phyloP scores from a whole-genome alignment of 2,329 filamentous ascomycete genomes.

The Stachybotrys elegans region DNA sequence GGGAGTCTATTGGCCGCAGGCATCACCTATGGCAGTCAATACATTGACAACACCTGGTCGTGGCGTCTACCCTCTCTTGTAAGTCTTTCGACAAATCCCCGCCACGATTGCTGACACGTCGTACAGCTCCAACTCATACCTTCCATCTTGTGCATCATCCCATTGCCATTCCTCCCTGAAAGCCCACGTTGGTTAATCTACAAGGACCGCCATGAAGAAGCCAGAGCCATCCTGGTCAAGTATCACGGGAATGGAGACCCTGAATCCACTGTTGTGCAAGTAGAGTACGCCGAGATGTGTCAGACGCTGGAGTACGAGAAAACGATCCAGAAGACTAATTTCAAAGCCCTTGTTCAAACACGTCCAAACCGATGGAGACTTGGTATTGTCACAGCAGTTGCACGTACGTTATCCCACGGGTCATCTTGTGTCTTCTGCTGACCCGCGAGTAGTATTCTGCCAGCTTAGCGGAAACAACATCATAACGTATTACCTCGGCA shows the following conservation, averaged over 20 bases:
- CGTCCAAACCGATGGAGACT: constrained; percentile 30
- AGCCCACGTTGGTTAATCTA: constrained; percentile 43
- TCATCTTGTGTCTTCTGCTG: neutral
- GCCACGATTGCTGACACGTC: neutral
- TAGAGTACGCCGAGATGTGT: constrained; percentile 27
- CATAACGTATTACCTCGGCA: constrained; percentile 32
- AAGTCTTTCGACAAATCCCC: neutral
- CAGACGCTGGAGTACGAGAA: constrained; percentile 24
- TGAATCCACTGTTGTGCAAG: neutral
- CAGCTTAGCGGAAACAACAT: constrained; percentile 26
- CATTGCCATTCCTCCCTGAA: constrained; percentile 36
- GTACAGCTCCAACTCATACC: constrained; percentile 4
- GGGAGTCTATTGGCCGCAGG: constrained; percentile 2
- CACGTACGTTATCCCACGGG: neutral
- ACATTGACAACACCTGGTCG: constrained; percentile 5
- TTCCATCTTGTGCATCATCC: constrained; percentile 1
- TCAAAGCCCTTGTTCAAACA: constrained; percentile 19
- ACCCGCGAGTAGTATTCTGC: neutral
- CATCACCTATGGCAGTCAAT: constrained; percentile 4
- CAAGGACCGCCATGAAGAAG: constrained; percentile 44
- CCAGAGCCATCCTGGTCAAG: constrained; percentile 37
- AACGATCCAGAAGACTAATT: constrained; percentile 25
- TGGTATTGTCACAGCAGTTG: constrained; percentile 8
- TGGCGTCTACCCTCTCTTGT: constrained; percentile 5
- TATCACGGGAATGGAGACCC: constrained; percentile 30